These are phyloP conservation scores for Penicillium bovifimosum DNA, from an alignment of 495 filamentous ascomycete species.

Conservation along the genomic window DNA sequence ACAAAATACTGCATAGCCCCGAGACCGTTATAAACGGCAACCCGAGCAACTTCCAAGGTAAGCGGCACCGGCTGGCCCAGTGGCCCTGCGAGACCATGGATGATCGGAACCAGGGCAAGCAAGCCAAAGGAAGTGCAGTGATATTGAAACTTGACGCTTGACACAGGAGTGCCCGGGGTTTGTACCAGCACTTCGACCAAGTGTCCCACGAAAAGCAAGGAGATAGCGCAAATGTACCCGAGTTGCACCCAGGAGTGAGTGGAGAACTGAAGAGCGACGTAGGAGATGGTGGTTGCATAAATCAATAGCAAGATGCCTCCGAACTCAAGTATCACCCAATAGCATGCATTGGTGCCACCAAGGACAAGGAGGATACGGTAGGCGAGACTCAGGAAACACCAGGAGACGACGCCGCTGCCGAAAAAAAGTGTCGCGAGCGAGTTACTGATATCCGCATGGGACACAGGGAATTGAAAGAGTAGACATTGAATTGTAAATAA, in stretches of 20 bases:
- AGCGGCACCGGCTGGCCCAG: not conserved
- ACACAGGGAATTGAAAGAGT: conserved; percentile 8
- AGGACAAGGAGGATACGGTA: conserved; percentile 3
- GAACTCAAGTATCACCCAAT: conserved; percentile 6
- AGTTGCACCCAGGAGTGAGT: conserved; percentile 1
- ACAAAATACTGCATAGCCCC: not conserved
- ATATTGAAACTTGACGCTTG: conserved; percentile 4
- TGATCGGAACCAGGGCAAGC: conserved; percentile 3
- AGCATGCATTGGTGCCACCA: not conserved
- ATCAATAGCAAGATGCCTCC: conserved; percentile 1
- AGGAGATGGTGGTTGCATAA: conserved; percentile 1
- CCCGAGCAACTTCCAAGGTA: not conserved
- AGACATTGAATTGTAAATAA: conserved; percentile 6
- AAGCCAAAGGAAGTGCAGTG: conserved; percentile 6
- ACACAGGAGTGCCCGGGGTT: not conserved
- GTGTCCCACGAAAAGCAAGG: not conserved
- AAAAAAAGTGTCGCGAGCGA: conserved; percentile 5
- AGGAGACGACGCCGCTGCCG: not conserved
- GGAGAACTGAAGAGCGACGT: conserved; percentile 2
- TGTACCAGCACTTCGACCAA: conserved; percentile 4
- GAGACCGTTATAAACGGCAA: not conserved
- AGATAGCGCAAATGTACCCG: conserved; percentile 1
- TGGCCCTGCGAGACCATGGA: conserved; percentile 3
- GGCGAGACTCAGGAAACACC: conserved; percentile 2
- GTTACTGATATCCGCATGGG: not conserved